phyloP scores from a whole-genome alignment of 257 asterid species.

The Leptodermis oblonga region DNA sequence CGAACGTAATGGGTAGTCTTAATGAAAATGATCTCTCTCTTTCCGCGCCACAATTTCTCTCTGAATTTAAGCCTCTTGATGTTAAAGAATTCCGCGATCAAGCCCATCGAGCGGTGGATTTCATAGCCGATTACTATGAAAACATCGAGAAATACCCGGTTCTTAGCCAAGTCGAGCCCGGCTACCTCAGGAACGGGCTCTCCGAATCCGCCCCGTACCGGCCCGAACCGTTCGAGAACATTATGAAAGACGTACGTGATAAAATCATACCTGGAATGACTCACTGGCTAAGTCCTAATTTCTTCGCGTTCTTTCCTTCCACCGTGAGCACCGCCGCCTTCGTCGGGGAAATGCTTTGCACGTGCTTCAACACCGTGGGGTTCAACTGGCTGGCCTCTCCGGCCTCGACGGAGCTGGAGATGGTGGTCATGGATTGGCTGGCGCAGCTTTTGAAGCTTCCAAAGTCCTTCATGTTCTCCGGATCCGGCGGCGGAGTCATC shows the following conservation, averaged over 20 bases:
- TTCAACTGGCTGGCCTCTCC: constrained; percentile 89
- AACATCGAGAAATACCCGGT: constrained; percentile 68
- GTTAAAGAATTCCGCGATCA: constrained; percentile 60
- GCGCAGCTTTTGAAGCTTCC: constrained; percentile 65
- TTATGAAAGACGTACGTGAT: constrained; percentile 45
- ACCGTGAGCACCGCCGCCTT: constrained; percentile 72
- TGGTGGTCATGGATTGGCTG: constrained; percentile 83
- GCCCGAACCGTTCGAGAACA: constrained; percentile 57
- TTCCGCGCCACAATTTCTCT: background rate
- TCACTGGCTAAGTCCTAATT: constrained; percentile 82
- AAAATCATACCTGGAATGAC: constrained; percentile 75
- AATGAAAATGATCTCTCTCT: background rate
- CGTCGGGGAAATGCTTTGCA: constrained; percentile 62
- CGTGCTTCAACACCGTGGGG: constrained; percentile 68
- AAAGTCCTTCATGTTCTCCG: constrained; percentile 50
- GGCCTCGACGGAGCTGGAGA: constrained; percentile 80
- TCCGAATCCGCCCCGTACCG: constrained; percentile 60
- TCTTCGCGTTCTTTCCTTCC: constrained; percentile 67
- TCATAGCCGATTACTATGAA: constrained; percentile 65
- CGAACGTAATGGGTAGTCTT: constrained; percentile 15
- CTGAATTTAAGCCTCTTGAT: constrained; percentile 44
- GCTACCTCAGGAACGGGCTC: constrained; percentile 47
- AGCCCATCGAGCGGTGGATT: constrained; percentile 58
- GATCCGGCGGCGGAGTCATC: constrained; percentile 79
- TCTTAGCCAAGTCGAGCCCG: constrained; percentile 71